Evolutionary conservation across 805 yeast genomes (phyloP), one percentile per base, ranked within the genome.

Genomic region (Yamadazyma nakazawae): DNA sequence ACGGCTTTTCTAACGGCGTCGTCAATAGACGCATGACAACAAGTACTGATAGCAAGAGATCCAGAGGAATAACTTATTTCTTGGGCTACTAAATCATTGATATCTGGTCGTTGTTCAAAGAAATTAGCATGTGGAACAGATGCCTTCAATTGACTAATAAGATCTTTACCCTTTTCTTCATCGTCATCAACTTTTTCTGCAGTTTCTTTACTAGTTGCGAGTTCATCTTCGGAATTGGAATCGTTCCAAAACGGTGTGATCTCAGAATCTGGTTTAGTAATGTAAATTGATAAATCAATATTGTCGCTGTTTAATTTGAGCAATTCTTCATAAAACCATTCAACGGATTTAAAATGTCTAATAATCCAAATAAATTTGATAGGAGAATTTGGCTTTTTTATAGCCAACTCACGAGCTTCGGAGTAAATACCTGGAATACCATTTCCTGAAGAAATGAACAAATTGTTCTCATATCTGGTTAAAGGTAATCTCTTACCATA

Each of bases 1-100:
- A 68, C 58, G 1, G 62, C 50, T 35, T 47, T 52, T 57, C 74
- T 61, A 38, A 60, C 50, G 5, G 58, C 63, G 49, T 67, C 72
- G 34, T 66, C 74, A 67, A 76, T 66, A 24, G 64, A 49, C 24
- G 72, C 67, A 58, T 76, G 78, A 19, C 78, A 80, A 65, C 83
- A 79, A 3, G 74, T 67, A 45, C 72, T 74, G 51, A 79, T 61
- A 1, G 77, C 81, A 43, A 73, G 52, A 5, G 77, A 56, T 8
- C 78, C 77, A 13, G 52, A 48, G 16, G 72, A 53, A 34, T 63
- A 67, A 2, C 37, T 45, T 12, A 78, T 60, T 47, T 75, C 81
- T 9, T 56, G 45, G 5, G 51, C 50, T 13, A 79, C 60, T 16
- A 76, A 21, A 16, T 54, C 59, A 1, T 58, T 56, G 28, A 73